Evolutionary conservation across 2,329 filamentous ascomycete genomes (phyloP).

Genomic region (Mycosphaerella arachidis): DNA sequence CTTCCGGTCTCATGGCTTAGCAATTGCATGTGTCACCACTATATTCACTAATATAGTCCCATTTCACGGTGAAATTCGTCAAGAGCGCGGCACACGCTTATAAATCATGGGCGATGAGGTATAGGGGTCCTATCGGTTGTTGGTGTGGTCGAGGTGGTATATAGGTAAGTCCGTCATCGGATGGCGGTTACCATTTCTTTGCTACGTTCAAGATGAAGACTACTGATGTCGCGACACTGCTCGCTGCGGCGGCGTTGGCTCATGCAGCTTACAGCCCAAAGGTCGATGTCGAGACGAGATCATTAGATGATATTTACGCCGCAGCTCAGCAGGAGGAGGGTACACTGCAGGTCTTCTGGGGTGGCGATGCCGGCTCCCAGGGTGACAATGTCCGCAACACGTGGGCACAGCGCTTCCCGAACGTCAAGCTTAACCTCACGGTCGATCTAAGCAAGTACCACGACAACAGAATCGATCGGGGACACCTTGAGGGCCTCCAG

Average conservation of each 20-base stretch:
- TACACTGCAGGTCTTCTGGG: constrained; percentile 46
- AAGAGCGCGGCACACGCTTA: too few species aligned
- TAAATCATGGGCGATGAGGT: too few species aligned
- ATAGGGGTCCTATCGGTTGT: too few species aligned
- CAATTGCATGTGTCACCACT: too few species aligned
- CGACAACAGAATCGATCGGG: constrained; percentile 42
- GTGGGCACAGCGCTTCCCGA: constrained; percentile 48
- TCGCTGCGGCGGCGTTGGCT: not conserved
- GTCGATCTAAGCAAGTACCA: constrained; percentile 56
- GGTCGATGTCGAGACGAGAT: not conserved
- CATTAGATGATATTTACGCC: constrained; percentile 41
- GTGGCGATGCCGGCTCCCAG: constrained; percentile 26
- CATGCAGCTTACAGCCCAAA: not conserved
- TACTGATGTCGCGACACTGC: too few species aligned
- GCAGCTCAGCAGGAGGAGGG: constrained; percentile 48
- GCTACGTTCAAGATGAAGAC: too few species aligned
- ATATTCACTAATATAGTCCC: too few species aligned
- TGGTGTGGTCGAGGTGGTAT: too few species aligned
- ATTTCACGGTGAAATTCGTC: too few species aligned
- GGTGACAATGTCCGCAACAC: constrained; percentile 39
- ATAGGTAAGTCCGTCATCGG: too few species aligned
- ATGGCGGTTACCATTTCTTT: too few species aligned
- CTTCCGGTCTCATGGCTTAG: too few species aligned
- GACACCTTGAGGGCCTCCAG: constrained; percentile 30
- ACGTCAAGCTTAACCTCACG: constrained; percentile 50